These are phyloP conservation scores for Penicillium daleae DNA, from an alignment of 495 filamentous ascomycete species.

Conservation along the genomic window DNA sequence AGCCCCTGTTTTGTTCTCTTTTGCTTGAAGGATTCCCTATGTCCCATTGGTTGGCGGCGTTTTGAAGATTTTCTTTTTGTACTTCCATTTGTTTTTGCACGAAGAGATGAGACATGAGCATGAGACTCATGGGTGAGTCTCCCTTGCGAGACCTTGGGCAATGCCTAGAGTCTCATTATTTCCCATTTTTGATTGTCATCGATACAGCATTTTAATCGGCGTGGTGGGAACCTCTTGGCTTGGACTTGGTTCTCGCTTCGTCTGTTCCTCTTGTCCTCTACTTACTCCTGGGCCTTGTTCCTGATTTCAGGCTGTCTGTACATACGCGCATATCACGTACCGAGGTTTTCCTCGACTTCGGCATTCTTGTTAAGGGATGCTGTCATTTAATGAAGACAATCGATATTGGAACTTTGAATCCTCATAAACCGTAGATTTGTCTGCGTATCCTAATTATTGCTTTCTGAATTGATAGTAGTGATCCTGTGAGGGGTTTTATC, in stretches of 20 bases:
- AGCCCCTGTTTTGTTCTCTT: slow-evolving; percentile 21
- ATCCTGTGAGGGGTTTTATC: too few species aligned
- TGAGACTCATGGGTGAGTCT: slow-evolving; percentile 21
- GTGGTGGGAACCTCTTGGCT: slow-evolving; percentile 20
- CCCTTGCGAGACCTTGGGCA: slow-evolving; percentile 12
- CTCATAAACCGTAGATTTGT: too few species aligned
- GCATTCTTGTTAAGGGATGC: not conserved
- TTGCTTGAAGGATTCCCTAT: slow-evolving; percentile 6
- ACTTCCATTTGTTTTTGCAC: slow-evolving; percentile 27
- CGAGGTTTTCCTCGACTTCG: not conserved
- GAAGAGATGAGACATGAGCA: slow-evolving; percentile 40
- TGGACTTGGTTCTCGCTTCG: slow-evolving; percentile 26
- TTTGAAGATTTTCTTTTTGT: slow-evolving; percentile 23
- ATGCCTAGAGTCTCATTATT: slow-evolving; percentile 1
- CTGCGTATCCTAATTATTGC: too few species aligned
- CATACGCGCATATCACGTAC: slow-evolving; percentile 22
- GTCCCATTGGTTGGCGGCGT: slow-evolving; percentile 10
- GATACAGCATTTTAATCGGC: slow-evolving; percentile 38
- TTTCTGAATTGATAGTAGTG: too few species aligned
- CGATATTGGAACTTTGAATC: not conserved
- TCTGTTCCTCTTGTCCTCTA: slow-evolving; percentile 18
- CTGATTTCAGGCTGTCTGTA: slow-evolving; percentile 23
- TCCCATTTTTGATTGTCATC: slow-evolving; percentile 23
- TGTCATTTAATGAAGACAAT: slow-evolving; percentile 14
- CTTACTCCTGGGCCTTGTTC: slow-evolving; percentile 10